These are phyloP conservation scores for Apiotrichum gracile DNA, from an alignment of 1,284 basidiomycete species.

Conservation along the genomic window DNA sequence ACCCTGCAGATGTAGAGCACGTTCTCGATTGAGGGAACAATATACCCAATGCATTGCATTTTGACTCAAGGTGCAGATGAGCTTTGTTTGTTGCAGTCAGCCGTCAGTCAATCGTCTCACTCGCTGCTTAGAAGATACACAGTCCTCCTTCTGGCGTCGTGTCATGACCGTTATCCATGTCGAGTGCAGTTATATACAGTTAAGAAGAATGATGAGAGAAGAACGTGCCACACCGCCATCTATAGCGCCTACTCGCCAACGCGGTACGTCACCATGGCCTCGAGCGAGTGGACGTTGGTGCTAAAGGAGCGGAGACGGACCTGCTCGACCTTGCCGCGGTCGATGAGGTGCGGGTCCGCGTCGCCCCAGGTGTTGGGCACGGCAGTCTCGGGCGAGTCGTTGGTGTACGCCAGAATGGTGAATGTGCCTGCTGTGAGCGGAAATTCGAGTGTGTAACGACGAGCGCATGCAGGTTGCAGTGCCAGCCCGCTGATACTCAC, in stretches of 20 bases:
- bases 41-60: not conserved
- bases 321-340: conserved; percentile 91
- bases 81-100: too few relatives aligned
- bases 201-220: too few relatives aligned
- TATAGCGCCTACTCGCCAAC: conserved; percentile 30
- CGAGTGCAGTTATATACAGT: not conserved
- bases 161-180: not conserved
- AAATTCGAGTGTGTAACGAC: not conserved
- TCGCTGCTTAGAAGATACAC: too few relatives aligned
- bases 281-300: conserved; percentile 83
- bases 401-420: conserved; percentile 92
- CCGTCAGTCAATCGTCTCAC: too few relatives aligned
- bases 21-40: not conserved
- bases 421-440: conserved; percentile 53
- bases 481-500: conserved; percentile 52
- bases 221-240: not conserved
- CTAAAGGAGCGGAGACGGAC: conserved; percentile 86
- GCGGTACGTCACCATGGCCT: conserved; percentile 51
- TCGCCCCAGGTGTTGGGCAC: conserved; percentile 71
- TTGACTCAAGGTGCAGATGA: not conserved
- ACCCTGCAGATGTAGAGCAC: conserved; percentile 4
- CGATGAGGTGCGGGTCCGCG: conserved; percentile 89
- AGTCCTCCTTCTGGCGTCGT: too few relatives aligned
- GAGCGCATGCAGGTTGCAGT: not conserved
- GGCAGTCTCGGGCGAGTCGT: conserved; percentile 67